Conservation (phyloP, 306 rosid species). For the Malus orientalis region DNA sequence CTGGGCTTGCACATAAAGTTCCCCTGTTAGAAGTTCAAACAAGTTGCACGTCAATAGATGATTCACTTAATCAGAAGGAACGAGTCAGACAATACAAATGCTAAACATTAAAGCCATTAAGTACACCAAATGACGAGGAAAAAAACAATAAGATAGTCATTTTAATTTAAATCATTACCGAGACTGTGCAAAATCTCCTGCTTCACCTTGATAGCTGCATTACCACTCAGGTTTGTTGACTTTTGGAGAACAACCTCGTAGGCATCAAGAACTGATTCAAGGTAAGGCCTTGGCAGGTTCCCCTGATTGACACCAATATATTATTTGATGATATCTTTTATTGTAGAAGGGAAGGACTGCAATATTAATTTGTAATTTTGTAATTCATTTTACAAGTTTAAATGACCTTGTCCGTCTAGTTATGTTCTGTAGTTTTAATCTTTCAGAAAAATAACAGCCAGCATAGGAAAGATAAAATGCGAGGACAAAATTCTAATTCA, state of each 20-base stretch:
- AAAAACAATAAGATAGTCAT: slow-evolving; percentile 4
- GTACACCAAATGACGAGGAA: neutral
- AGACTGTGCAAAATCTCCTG: slow-evolving; percentile 91
- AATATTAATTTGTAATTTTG: neutral
- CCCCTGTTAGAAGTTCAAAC: slow-evolving; percentile 49
- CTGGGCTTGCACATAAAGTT: slow-evolving; percentile 80
- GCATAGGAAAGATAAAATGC: neutral
- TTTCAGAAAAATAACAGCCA: neutral
- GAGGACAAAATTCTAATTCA: neutral
- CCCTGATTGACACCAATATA: slow-evolving; percentile 55
- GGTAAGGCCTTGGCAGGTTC: slow-evolving; percentile 73
- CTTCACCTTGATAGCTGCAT: slow-evolving; percentile 71
- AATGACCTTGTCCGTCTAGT: neutral
- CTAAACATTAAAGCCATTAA: neutral
- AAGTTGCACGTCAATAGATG: neutral
- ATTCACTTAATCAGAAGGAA: neutral
- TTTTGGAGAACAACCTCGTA: slow-evolving; percentile 73
- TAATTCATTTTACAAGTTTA: neutral
- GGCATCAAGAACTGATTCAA: slow-evolving; percentile 66
- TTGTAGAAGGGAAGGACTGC: neutral
- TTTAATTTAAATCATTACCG: slow-evolving; percentile 54
- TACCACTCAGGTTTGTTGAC: slow-evolving; percentile 49
- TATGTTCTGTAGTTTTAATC: neutral
- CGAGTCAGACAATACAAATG: neutral
- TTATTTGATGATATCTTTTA: neutral